Conservation (phyloP, 2,329 filamentous ascomycete species). For the Bipolaris gigantea region DNA sequence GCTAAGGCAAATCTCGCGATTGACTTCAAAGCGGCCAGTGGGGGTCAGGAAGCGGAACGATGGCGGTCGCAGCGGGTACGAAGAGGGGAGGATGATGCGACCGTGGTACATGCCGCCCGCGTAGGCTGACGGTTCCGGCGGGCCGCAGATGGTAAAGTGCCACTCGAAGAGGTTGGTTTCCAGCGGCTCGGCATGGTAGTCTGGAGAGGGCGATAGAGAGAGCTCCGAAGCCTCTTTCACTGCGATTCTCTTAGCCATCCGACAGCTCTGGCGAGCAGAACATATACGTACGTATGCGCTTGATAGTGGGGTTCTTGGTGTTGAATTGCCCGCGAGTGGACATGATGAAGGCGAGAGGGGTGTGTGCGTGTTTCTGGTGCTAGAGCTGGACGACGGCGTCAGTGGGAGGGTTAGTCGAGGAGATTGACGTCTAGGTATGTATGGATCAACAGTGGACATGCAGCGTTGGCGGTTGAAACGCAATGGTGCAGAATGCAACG, state of each 20-base stretch:
- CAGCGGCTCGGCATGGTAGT: slow-evolving; percentile 82
- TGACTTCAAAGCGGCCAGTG: slow-evolving; percentile 89
- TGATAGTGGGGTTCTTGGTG: slow-evolving; percentile 79
- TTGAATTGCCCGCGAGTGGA: slow-evolving; percentile 57
- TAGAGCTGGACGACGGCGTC: background rate
- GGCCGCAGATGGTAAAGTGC: slow-evolving; percentile 96
- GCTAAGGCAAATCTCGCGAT: slow-evolving; percentile 92
- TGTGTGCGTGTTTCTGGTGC: background rate
- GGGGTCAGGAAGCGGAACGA: slow-evolving; percentile 96
- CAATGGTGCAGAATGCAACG: slow-evolving; percentile 10
- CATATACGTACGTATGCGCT: slow-evolving; percentile 70
- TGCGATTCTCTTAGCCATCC: slow-evolving; percentile 43
- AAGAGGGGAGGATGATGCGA: slow-evolving; percentile 84
- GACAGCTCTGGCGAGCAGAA: background rate
- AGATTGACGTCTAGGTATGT: too few relatives aligned
- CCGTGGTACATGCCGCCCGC: slow-evolving; percentile 88
- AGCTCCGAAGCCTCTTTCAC: slow-evolving; percentile 92
- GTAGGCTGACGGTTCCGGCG: slow-evolving; percentile 76
- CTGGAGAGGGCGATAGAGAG: slow-evolving; percentile 73
- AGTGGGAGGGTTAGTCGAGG: background rate
- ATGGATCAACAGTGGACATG: too few relatives aligned
- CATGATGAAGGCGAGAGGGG: slow-evolving; percentile 31
- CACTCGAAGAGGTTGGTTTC: slow-evolving; percentile 95
- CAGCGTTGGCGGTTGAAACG: background rate
- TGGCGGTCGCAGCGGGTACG: slow-evolving; percentile 89